Evolutionary conservation across 495 filamentous ascomycete species (phyloP).

Genomic region (Lasiosphaeris hirsuta): DNA sequence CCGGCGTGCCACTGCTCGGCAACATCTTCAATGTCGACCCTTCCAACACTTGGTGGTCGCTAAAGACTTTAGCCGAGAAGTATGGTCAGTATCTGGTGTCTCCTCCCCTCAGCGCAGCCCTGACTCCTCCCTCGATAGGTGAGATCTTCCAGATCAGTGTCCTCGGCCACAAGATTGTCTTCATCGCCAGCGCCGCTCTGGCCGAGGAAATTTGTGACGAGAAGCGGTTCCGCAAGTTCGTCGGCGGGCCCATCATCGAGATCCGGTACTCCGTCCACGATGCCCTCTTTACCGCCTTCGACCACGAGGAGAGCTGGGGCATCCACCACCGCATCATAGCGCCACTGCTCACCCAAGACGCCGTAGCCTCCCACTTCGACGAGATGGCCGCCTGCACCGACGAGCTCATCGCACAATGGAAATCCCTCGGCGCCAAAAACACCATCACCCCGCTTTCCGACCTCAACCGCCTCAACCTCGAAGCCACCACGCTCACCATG

Average conservation of each 20-base stretch:
- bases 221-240: conserved; percentile 61
- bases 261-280: conserved; percentile 58
- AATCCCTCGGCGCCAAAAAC: conserved; percentile 47
- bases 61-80: conserved; percentile 60
- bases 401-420: conserved; percentile 70
- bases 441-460: conserved; percentile 57
- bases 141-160: conserved; percentile 68
- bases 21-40: conserved; percentile 64
- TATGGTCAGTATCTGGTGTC: conserved; percentile 46
- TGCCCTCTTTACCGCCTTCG: conserved; percentile 66
- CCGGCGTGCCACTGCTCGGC: conserved; percentile 63
- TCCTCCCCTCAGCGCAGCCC: neutral
- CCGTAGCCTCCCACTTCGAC: conserved; percentile 58
- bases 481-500: conserved; percentile 58
- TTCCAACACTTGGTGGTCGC: conserved; percentile 58
- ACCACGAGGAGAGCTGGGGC: conserved; percentile 63
- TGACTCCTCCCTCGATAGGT: conserved; percentile 41
- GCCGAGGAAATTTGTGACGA: conserved; percentile 67
- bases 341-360: conserved; percentile 61
- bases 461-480: conserved; percentile 68
- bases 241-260: conserved; percentile 53
- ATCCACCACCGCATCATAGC: conserved; percentile 68
- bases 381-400: conserved; percentile 63
- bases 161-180: conserved; percentile 39
- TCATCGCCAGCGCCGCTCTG: conserved; percentile 52